Evolutionary conservation across 306 rosid species (phyloP).

Genomic region (barrel medic (Medicago truncatula)): DNA sequence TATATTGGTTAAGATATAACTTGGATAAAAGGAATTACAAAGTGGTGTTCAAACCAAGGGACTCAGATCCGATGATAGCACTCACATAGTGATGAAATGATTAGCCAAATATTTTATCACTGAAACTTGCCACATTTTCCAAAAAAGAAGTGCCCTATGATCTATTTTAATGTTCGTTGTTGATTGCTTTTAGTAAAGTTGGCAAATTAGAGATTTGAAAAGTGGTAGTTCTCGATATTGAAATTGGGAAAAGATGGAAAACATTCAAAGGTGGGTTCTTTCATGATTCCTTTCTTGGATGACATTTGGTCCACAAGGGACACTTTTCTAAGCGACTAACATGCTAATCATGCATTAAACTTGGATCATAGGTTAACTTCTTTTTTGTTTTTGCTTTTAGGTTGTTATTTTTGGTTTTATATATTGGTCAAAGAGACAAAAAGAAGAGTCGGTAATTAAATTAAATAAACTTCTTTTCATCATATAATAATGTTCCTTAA

Average conservation of each 20-base stretch:
- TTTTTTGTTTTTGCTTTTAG: neutral
- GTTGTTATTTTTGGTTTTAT: constrained; percentile 35
- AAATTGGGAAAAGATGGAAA: constrained; percentile 74
- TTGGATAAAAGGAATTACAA: constrained; percentile 41
- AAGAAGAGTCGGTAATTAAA: constrained; percentile 41
- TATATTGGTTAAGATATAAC: neutral
- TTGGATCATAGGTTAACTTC: constrained; percentile 39
- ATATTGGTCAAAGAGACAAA: constrained; percentile 52
- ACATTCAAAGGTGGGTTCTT: constrained; percentile 63
- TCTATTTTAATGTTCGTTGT: constrained; percentile 41
- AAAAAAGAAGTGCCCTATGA: constrained; percentile 52
- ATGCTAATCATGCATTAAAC: constrained; percentile 49
- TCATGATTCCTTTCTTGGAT: constrained; percentile 58
- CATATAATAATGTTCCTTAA: constrained; percentile 26
- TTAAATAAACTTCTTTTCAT: neutral
- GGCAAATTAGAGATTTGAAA: constrained; percentile 70
- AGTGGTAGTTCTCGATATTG: constrained; percentile 60
- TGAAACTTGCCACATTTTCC: constrained; percentile 57
- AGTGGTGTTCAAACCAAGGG: constrained; percentile 53
- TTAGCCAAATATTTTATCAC: constrained; percentile 60
- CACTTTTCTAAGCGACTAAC: constrained; percentile 32
- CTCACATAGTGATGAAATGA: constrained; percentile 65
- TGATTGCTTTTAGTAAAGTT: constrained; percentile 77
- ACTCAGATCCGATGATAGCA: constrained; percentile 63
- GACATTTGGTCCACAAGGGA: constrained; percentile 49